These are phyloP conservation scores for Talaromyces ruber DNA, from an alignment of 495 filamentous ascomycete genomes.

Conservation along the genomic window DNA sequence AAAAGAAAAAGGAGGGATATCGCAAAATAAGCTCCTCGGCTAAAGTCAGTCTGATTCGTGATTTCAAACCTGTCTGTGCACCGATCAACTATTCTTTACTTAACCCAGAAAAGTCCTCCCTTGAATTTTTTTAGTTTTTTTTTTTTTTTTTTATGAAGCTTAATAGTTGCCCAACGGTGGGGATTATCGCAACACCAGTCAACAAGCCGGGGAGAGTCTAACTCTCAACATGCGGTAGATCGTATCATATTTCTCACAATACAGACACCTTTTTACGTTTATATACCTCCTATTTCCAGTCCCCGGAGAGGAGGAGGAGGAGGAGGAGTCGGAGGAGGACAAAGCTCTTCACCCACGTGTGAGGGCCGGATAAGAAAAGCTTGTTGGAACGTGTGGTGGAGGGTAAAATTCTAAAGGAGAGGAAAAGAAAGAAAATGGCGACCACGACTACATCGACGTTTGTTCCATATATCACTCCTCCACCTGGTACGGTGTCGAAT, in stretches of 20 bases:
- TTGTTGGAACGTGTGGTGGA: not conserved
- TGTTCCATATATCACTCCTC: slow-evolving; percentile 9
- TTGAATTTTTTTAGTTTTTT: too few species aligned
- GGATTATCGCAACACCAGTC: not conserved
- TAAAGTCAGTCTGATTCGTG: not conserved
- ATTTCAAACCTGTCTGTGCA: not conserved
- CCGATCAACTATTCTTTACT: not conserved
- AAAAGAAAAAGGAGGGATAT: not conserved
- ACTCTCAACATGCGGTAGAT: not conserved
- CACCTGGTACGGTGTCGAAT: slow-evolving; percentile 14
- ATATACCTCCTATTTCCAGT: not conserved
- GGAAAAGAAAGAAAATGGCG: not conserved
- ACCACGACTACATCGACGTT: slow-evolving; percentile 4
- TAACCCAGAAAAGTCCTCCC: not conserved
- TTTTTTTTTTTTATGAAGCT: not conserved
- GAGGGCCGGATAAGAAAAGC: not conserved
- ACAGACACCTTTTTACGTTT: not conserved
- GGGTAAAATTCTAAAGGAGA: not conserved
- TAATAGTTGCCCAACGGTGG: not conserved
- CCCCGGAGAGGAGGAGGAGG: not conserved
- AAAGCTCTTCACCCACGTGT: not conserved
- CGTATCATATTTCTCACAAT: not conserved
- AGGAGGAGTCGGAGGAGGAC: not conserved
- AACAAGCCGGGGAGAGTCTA: not conserved
- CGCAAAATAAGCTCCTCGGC: not conserved